Conservation (phyloP, 2,329 filamentous ascomycete genomes). For the Mycosphaerella sp. region DNA sequence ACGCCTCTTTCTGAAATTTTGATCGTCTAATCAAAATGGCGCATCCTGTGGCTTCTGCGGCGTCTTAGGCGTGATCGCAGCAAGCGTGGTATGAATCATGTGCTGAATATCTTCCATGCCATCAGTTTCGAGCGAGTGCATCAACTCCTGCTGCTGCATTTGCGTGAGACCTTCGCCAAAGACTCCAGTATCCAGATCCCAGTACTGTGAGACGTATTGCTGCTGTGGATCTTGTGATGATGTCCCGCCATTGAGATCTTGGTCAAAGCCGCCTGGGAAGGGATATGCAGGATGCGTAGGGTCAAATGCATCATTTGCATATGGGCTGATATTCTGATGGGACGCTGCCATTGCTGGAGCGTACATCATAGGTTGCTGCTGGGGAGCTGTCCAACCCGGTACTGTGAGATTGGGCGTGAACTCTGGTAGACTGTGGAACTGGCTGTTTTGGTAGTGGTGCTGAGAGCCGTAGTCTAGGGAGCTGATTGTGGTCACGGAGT, state of each 20-base stretch:
- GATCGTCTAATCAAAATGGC: neutral
- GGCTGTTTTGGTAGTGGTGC: conserved; percentile 21
- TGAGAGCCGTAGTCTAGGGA: conserved; percentile 15
- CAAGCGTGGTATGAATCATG: conserved; percentile 32
- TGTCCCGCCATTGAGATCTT: neutral
- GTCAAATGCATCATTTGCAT: conserved; percentile 24
- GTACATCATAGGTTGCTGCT: conserved; percentile 16
- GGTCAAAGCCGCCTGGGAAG: conserved; percentile 20
- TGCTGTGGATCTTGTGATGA: conserved; percentile 5
- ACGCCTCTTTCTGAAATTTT: too few relatives aligned
- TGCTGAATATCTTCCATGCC: conserved; percentile 36
- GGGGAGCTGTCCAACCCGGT: conserved; percentile 22
- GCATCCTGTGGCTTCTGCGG: conserved; percentile 12
- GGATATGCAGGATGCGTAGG: conserved; percentile 26
- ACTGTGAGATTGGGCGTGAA: conserved; percentile 27
- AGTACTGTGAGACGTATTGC: conserved; percentile 23
- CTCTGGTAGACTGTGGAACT: conserved; percentile 30
- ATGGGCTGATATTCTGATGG: conserved; percentile 16
- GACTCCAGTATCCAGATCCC: conserved; percentile 27
- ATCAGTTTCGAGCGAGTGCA: conserved; percentile 35
- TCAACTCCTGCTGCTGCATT: conserved; percentile 34
- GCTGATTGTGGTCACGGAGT: conserved; percentile 17
- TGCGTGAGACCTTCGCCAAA: conserved; percentile 33
- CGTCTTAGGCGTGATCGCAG: conserved; percentile 27
- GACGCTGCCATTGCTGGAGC: conserved; percentile 14